Percentiles rank a stretch among this genome's conserved stretches.
These are phyloP conservation scores for Anaeromyces robustus DNA, from an alignment of 192 early-diverging fungal genomes.

Conservation along the genomic window DNA sequence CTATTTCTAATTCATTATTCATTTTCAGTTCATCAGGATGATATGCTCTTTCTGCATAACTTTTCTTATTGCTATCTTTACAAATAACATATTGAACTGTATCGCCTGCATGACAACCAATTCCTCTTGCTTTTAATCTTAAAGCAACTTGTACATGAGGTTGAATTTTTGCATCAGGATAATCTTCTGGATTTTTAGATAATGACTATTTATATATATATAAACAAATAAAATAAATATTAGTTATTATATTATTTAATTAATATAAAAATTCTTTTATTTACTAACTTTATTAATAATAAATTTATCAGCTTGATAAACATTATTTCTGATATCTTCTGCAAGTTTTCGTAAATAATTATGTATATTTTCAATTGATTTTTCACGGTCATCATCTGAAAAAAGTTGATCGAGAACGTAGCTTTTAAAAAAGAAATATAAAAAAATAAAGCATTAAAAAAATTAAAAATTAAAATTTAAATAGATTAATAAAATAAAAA, in stretches of 20 bases:
- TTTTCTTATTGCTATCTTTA: slow-evolving; percentile 14
- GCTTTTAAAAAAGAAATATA: slow-evolving; percentile 28
- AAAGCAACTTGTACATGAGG: slow-evolving; percentile 94
- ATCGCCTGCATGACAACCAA: slow-evolving; percentile 60
- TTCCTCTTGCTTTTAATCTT: slow-evolving; percentile 51
- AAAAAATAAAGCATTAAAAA: slow-evolving; percentile 2
- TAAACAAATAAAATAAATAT: neutral
- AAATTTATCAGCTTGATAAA: slow-evolving; percentile 67
- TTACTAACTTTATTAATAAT: slow-evolving; percentile 68
- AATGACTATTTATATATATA: slow-evolving; percentile 24
- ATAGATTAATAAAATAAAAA: slow-evolving; percentile 9
- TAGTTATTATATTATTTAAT: no score
- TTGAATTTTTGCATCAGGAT: slow-evolving; percentile 70
- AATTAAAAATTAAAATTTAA: no score
- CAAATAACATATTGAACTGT: slow-evolving; percentile 89
- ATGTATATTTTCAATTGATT: slow-evolving; percentile 65
- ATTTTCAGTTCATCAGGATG: slow-evolving; percentile 68
- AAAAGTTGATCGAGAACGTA: slow-evolving; percentile 49
- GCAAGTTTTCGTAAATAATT: slow-evolving; percentile 49
- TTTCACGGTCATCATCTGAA: slow-evolving; percentile 36
- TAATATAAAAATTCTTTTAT: neutral
- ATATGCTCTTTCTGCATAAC: slow-evolving; percentile 50
- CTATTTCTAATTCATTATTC: slow-evolving; percentile 24
- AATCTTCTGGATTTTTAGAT: slow-evolving; percentile 80
- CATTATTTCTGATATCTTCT: slow-evolving; percentile 47